These are phyloP conservation scores for Aspergillus bertholletiae DNA, from an alignment of 495 filamentous ascomycete genomes.

Conservation along the genomic window DNA sequence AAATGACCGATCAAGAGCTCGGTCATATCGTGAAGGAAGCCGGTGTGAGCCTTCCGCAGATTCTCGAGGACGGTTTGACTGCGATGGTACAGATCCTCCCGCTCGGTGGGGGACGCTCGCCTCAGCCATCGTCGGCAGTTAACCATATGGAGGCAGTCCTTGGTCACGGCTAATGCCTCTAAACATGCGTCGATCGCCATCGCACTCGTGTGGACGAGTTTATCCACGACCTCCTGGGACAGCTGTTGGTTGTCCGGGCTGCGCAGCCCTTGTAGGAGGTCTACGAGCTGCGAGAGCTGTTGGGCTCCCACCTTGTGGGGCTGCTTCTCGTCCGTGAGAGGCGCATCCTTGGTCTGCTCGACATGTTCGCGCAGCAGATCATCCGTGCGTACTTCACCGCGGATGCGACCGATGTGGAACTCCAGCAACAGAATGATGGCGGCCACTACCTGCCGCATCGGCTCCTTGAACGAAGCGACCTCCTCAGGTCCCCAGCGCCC, in stretches of 20 bases:
- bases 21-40: conserved; percentile 15
- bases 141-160: conserved; percentile 19
- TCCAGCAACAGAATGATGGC: conserved; percentile 17
- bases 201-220: conserved; percentile 3
- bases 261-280: conserved; percentile 14
- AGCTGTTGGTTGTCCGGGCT: conserved; percentile 9
- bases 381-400: conserved; percentile 7
- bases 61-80: conserved; percentile 7
- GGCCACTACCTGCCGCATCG: conserved; percentile 13
- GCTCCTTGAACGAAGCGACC: conserved; percentile 17
- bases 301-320: conserved; percentile 12
- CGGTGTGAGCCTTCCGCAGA: conserved; percentile 2
- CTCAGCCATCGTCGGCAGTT: conserved; percentile 13
- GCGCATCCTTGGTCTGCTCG: neutral
- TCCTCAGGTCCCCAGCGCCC: conserved; percentile 20
- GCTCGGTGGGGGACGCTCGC: conserved; percentile 5
- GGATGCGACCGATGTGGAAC: conserved; percentile 16
- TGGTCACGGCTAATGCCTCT: conserved; percentile 6
- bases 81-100: conserved; percentile 8
- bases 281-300: conserved; percentile 13
- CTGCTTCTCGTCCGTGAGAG: conserved; percentile 1
- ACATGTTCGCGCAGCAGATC: conserved; percentile 5
- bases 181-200: conserved; percentile 13
- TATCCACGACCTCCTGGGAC: conserved; percentile 2
- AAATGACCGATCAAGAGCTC: conserved; percentile 9